phyloP scores from a whole-genome alignment of 192 early-diverging fungal species.

The Gamsiella multidivaricata region DNA sequence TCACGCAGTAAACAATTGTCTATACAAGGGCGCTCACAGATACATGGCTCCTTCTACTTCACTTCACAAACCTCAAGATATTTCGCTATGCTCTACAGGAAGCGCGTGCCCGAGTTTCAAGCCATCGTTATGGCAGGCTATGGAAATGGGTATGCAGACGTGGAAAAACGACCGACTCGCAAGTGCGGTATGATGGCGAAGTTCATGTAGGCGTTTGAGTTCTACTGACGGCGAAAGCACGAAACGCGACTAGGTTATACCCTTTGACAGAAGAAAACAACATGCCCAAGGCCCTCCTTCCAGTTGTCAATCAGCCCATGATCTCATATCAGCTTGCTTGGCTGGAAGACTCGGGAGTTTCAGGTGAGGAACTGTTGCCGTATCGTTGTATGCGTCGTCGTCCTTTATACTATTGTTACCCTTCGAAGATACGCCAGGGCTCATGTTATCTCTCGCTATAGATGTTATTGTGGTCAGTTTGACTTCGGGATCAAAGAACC shows the following conservation, averaged over 20 bases:
- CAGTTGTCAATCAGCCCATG: conserved; percentile 95
- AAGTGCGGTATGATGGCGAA: no score
- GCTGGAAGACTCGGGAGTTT: conserved; percentile 87
- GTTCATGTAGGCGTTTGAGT: no score
- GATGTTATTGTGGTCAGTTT: conserved; percentile 83
- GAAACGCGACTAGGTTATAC: conserved; percentile 64
- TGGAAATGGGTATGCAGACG: conserved; percentile 67
- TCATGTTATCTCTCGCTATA: conserved; percentile 17
- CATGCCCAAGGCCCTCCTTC: conserved; percentile 93
- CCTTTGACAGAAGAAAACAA: conserved; percentile 84
- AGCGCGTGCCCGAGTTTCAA: conserved; percentile 70
- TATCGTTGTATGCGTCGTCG: not conserved
- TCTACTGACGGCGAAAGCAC: no score
- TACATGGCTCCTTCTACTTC: no score
- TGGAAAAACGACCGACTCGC: not conserved
- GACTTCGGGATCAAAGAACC: conserved; percentile 74
- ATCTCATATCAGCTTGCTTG: conserved; percentile 93
- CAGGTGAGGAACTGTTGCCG: conserved; percentile 25
- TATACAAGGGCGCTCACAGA: no score
- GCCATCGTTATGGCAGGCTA: conserved; percentile 75
- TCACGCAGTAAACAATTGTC: no score
- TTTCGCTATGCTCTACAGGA: conserved; percentile 39
- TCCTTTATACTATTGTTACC: not conserved
- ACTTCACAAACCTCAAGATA: not conserved
- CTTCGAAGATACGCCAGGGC: not conserved